phyloP scores from a whole-genome alignment of 257 asterid species.

The Salvia hispanica region DNA sequence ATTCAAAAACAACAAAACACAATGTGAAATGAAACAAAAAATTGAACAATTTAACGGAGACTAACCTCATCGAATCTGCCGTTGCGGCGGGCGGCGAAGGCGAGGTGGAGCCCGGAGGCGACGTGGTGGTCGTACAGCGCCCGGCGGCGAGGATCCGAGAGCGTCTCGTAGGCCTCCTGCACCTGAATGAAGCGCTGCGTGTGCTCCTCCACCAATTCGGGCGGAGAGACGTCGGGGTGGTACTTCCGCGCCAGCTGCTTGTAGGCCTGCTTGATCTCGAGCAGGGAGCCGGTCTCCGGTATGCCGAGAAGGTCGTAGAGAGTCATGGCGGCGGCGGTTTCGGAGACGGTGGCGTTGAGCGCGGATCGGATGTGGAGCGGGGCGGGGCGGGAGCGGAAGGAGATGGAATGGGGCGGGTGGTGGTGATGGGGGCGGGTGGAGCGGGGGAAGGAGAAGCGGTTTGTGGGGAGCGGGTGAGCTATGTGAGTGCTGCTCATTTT shows the following conservation, averaged over 20 bases:
- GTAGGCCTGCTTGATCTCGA: conserved; percentile 82
- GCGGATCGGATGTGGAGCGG: conserved; percentile 32
- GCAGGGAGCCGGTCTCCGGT: conserved; percentile 52
- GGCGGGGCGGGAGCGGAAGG: conserved; percentile 35
- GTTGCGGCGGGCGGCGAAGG: conserved; percentile 50
- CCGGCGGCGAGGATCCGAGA: conserved; percentile 69
- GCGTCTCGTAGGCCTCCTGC: conserved; percentile 84
- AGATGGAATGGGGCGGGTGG: conserved; percentile 25
- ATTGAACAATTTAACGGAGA: not conserved
- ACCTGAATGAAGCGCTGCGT: conserved; percentile 69
- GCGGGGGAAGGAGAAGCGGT: conserved; percentile 32
- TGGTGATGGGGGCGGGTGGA: conserved; percentile 24
- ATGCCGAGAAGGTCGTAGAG: conserved; percentile 83
- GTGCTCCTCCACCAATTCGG: conserved; percentile 73
- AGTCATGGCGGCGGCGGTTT: conserved; percentile 27
- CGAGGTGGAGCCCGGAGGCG: conserved; percentile 54
- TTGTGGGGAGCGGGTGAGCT: conserved; percentile 26
- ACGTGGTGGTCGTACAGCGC: conserved; percentile 64
- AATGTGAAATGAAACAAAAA: not conserved
- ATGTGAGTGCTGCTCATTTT: conserved; percentile 27
- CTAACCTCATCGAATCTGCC: conserved; percentile 53
- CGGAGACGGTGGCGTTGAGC: conserved; percentile 16
- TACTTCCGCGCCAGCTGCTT: conserved; percentile 82
- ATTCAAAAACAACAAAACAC: not conserved
- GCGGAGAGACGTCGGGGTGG: conserved; percentile 95